Base-by-base conservation (phyloP, 345 rosid genomes). In the Eucalyptus marginata region DNA sequence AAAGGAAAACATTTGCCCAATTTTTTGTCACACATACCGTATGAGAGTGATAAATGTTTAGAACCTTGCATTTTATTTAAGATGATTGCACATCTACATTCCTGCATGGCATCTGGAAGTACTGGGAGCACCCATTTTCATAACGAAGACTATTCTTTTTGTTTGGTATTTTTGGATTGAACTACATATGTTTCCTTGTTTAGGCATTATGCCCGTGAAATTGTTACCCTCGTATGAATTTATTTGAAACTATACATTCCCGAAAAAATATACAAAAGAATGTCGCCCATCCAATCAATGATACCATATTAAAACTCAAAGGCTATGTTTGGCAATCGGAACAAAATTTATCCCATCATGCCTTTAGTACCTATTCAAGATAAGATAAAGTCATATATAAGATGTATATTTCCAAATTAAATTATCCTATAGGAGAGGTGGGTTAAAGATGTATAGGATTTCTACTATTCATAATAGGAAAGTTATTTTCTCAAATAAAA, bases 241-340 rank as follows among this genome's bases (percentile, higher is more conserved):
- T 52, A 52, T 52, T 52, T 52, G 58, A 52, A 52, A 52, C 58
- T 52, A 20, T 52, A 52, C 25, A 52, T 52, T 18, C 58, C 10
- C 25, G 8, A 52, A 52, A 52, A 52, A 52, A 52, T 52, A 20
- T 20, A 7, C 5, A 4, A 52, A 52, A 3, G 20, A 52, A 52
- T 52, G 58, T 52, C 0, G 0, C 58, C 3, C 5, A 0, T 52
- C 58, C 10, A 52, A 52, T 52, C 58, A 52, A 52, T 3, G 25
- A 18, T 52, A 24, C 58, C 58, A 52, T 18, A 52, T 52, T 52
- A 52, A 52, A 52, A 52, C 58, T 52, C 22, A 52, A 52, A 52
- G 58, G 20, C 0, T 20, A 10, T 24, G 20, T 20, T 52, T 52
- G 58, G 2, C 10, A 52, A 20, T 52, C 8, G 3, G 10, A 24